Base-by-base conservation (phyloP, 176 grass and related monocot genomes). In the Alloteropsis semialata region DNA sequence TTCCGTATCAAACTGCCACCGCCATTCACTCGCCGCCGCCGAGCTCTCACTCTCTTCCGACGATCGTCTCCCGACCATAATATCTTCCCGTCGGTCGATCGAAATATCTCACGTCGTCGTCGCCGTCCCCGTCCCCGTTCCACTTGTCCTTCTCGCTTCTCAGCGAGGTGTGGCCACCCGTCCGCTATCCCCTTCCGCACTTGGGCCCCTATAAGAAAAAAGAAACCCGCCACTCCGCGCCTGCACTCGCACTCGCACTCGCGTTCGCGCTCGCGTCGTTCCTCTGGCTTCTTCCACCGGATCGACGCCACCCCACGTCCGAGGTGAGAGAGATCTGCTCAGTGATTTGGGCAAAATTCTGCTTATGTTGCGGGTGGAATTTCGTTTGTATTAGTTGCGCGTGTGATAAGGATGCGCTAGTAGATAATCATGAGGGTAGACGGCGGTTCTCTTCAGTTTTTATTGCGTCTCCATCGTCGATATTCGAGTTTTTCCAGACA, bases 161-260 rank as follows among this genome's bases (percentile, higher is more conserved):
- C n/a, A 27, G 77, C 37, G 63, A 58, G 51, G 22, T 18, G 76
- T 65, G 77, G 86, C 79, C 86, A 82, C 80, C 48, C 86, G 46
- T 88, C 56, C 57, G 24, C 86, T 78, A 83, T 78, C 86, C 16
- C 24, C 61, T 45, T 10, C 28, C 46, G 14, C 28, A 8, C 73
- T 2, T 14, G 49, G 34, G 36, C 10, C 16, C 65, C 72, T 73
- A 84, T 73, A 88, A 88, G 17, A 32, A 58, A 79, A 50, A 72
- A 79, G 33, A 72, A 19, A 21, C 43, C 65, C 12, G 6, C 65
- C 49, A 24, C 49, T 43, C 79, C 29, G 0, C 22, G 16, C n/a
- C 13, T 36, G 41, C 56, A 25, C 1, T 13, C 53, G 37, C 65
- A 8, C 39, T 59, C 44, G 3, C 16, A 32, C 18, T 11, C 30